Evolutionary conservation across 2,329 filamentous ascomycete species (phyloP).

Genomic region (Fusarium humuli): DNA sequence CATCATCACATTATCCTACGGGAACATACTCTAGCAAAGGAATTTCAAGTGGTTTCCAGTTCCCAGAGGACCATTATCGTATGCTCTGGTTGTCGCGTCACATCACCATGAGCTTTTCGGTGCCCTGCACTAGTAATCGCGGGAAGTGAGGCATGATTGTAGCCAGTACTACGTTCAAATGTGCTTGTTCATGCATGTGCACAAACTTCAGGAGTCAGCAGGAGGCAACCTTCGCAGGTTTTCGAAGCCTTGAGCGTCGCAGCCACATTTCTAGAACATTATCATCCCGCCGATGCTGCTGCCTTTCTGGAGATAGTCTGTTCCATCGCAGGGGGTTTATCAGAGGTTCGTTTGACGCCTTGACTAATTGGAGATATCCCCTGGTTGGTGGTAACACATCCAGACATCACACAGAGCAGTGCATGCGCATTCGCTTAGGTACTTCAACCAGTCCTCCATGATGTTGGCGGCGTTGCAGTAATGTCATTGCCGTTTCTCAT

Average conservation of each 20-base stretch:
- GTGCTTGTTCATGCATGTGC: slow-evolving; percentile 27
- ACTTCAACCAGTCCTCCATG: neutral
- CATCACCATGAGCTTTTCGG: slow-evolving; percentile 13
- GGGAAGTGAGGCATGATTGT: slow-evolving; percentile 15
- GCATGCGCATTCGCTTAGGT: slow-evolving; percentile 5
- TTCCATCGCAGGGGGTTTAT: slow-evolving; percentile 5
- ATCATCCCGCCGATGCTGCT: slow-evolving; percentile 8
- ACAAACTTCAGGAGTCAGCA: slow-evolving; percentile 7
- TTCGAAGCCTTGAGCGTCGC: slow-evolving; percentile 24
- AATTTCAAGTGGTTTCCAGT: neutral
- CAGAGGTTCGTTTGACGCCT: slow-evolving; percentile 12
- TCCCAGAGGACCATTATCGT: neutral
- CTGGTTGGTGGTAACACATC: slow-evolving; percentile 18
- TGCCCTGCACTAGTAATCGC: slow-evolving; percentile 17
- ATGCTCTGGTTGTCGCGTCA: slow-evolving; percentile 29
- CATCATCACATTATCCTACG: slow-evolving; percentile 23
- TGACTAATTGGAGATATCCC: slow-evolving; percentile 16
- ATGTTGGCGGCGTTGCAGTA: neutral
- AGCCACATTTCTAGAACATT: slow-evolving; percentile 41
- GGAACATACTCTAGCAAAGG: neutral
- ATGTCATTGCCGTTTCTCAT: neutral
- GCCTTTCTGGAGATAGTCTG: slow-evolving; percentile 11
- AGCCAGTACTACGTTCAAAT: slow-evolving; percentile 4
- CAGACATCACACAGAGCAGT: slow-evolving; percentile 10
- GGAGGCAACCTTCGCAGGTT: slow-evolving; percentile 22